Percentiles rank a stretch among this genome's conserved stretches.
phyloP scores from a whole-genome alignment of 352 stramenopile species.

The Globisporangium carolinianum region DNA sequence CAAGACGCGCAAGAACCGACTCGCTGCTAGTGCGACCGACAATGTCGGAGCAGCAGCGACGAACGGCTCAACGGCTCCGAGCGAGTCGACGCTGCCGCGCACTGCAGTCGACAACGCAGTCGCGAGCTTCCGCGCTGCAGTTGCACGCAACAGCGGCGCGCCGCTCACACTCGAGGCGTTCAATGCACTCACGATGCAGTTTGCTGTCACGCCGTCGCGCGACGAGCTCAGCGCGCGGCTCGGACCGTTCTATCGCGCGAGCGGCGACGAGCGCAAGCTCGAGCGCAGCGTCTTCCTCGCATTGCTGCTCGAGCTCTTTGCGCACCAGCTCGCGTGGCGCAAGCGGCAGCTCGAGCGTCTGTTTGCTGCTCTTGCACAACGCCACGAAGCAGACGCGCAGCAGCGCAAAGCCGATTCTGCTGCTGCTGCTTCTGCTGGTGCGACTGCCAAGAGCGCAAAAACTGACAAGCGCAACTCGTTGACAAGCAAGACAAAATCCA shows the following conservation, averaged over 20 bases:
- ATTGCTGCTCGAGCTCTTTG: slow-evolving; percentile 38
- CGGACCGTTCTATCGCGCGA: slow-evolving; percentile 43
- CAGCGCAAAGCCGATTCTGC: no score
- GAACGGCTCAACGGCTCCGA: not conserved
- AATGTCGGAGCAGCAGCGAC: no score
- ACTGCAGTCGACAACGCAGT: slow-evolving; percentile 12
- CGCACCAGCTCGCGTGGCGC: slow-evolving; percentile 37
- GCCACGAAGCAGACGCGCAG: slow-evolving; percentile 15
- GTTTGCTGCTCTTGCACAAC: slow-evolving; percentile 36
- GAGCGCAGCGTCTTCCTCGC: slow-evolving; percentile 39
- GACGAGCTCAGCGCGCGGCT: slow-evolving; percentile 29
- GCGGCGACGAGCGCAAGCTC: slow-evolving; percentile 50
- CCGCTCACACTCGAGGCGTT: slow-evolving; percentile 47
- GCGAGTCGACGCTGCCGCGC: not conserved
- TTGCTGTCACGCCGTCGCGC: slow-evolving; percentile 16
- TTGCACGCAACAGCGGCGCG: slow-evolving; percentile 22
- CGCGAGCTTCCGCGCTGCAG: slow-evolving; percentile 14
- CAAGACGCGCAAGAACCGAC: slow-evolving; percentile 9
- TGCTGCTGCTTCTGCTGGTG: no score
- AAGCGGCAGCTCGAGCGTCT: slow-evolving; percentile 30
- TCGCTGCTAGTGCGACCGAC: no score
- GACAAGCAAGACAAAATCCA: slow-evolving; percentile 4
- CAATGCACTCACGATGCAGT: slow-evolving; percentile 39
- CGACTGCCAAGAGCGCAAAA: not conserved
- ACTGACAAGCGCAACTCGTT: not conserved